Percentiles rank a stretch among this genome's conserved stretches.
Evolutionary conservation across 1,139 yeast genomes (phyloP).

Genomic region (Blastobotrys serpentis): DNA sequence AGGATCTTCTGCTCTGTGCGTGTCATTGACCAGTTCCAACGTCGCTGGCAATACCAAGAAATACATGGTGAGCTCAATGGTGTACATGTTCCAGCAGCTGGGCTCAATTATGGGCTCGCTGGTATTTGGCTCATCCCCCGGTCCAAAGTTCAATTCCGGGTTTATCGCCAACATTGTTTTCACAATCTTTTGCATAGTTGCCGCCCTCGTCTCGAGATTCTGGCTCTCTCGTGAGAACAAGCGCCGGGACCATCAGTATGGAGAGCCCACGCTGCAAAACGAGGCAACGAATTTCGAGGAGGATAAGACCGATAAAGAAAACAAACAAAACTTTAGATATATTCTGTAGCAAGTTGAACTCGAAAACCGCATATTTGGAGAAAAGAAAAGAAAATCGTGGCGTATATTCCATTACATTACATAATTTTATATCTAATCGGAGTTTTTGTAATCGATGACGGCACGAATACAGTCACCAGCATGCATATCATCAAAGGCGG

Average conservation of each 20-base stretch:
- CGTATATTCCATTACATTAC: no score
- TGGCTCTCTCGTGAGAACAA: constrained; percentile 41
- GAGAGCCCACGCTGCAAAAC: constrained; percentile 21
- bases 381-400: not conserved
- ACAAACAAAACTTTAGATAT: constrained; percentile 54
- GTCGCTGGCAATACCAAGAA: constrained; percentile 72
- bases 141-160: constrained; percentile 54
- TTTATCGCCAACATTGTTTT: constrained; percentile 49
- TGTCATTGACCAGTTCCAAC: constrained; percentile 46
- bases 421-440: constrained; percentile 6
- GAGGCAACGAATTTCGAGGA: constrained; percentile 26
- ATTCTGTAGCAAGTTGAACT: no score
- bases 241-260: constrained; percentile 40
- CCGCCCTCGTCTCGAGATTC: constrained; percentile 40
- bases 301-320: constrained; percentile 61
- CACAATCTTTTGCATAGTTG: constrained; percentile 41
- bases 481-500: constrained; percentile 94
- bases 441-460: constrained; percentile 47
- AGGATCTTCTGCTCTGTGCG: constrained; percentile 27
- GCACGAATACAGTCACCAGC: constrained; percentile 93
- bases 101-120: constrained; percentile 72
- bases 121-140: constrained; percentile 52
- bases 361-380: no score
- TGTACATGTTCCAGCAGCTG: constrained; percentile 59
- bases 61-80: constrained; percentile 56